Evolutionary conservation across 1,284 basidiomycete genomes (phyloP).

Genomic region (Boletellus sp.): DNA sequence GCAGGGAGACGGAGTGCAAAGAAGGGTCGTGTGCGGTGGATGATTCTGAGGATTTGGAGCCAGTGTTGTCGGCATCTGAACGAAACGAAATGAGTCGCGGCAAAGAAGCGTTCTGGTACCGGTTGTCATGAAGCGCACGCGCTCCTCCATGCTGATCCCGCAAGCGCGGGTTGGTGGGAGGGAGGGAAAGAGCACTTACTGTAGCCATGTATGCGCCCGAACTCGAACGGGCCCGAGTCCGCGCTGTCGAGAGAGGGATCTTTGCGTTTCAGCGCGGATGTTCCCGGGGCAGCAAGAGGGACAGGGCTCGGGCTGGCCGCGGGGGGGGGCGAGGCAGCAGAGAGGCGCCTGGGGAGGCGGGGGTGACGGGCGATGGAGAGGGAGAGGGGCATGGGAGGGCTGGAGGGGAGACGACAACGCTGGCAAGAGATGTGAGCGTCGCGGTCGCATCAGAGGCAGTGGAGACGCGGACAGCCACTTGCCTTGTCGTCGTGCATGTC

Average conservation of each 20-base stretch:
- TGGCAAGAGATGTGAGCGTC: conserved; percentile 9
- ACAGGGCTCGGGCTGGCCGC: background rate
- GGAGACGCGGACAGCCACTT: conserved; percentile 9
- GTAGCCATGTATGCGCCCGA: conserved; percentile 3
- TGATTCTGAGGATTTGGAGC: conserved; percentile 16
- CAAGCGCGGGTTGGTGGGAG: background rate
- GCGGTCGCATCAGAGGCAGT: conserved; percentile 23
- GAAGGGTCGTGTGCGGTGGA: conserved; percentile 14
- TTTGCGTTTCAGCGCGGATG: conserved; percentile 14
- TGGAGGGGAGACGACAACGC: background rate
- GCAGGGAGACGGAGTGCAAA: conserved; percentile 3
- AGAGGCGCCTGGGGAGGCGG: conserved; percentile 24
- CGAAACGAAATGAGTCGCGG: background rate
- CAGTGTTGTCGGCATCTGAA: conserved; percentile 18
- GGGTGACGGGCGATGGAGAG: conserved; percentile 10
- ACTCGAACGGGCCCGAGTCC: conserved; percentile 4
- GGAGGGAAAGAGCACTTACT: conserved; percentile 13
- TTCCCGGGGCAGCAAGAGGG: background rate
- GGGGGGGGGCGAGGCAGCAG: conserved; percentile 6
- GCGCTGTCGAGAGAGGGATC: conserved; percentile 10
- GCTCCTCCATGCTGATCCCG: no score
- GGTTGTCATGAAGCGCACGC: background rate
- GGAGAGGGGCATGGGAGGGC: conserved; percentile 8
- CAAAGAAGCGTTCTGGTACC: no score
- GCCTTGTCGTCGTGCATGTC: conserved; percentile 11